phyloP scores from a whole-genome alignment of 1,139 yeast species.

The Chernovozyma sophiae-reginae region DNA sequence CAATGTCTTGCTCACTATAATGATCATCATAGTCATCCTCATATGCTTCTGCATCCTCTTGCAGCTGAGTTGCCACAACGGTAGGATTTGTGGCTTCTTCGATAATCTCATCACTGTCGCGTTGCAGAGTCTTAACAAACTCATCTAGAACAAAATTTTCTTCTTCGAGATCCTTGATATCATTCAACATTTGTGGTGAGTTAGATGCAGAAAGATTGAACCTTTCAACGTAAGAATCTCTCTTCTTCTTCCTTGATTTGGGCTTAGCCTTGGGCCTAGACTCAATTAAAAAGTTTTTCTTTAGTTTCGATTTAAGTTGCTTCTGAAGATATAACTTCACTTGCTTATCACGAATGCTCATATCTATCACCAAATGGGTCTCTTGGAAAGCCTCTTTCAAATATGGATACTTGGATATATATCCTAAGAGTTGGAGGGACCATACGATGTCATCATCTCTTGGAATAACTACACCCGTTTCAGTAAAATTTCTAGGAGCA shows the following conservation, averaged over 20 bases:
- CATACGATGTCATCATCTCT: conserved; percentile 91
- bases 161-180: conserved; percentile 28
- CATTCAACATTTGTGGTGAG: conserved; percentile 41
- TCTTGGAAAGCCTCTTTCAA: conserved; percentile 70
- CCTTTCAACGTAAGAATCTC: conserved; percentile 20
- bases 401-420: conserved; percentile 85
- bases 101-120: conserved; percentile 6
- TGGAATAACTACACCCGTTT: conserved; percentile 74
- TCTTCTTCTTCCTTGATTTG: conserved; percentile 25
- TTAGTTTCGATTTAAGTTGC: conserved; percentile 32
- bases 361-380: conserved; percentile 57
- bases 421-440: conserved; percentile 88
- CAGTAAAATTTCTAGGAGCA: conserved; percentile 63
- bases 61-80: conserved; percentile 21
- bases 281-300: conserved; percentile 26
- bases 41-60: conserved; percentile 20
- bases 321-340: conserved; percentile 36
- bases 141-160: conserved; percentile 34
- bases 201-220: conserved; percentile 37
- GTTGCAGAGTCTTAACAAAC: background rate
- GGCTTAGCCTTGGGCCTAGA: conserved; percentile 36
- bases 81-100: conserved; percentile 15
- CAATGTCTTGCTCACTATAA: conserved; percentile 11
- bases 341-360: conserved; percentile 49
- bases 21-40: conserved; percentile 19